A percentile compares a stretch with the other conserved stretches of the same genome.
These are phyloP conservation scores for Podospora pseudoanserina DNA, from an alignment of 495 filamentous ascomycete genomes.

Conservation along the genomic window DNA sequence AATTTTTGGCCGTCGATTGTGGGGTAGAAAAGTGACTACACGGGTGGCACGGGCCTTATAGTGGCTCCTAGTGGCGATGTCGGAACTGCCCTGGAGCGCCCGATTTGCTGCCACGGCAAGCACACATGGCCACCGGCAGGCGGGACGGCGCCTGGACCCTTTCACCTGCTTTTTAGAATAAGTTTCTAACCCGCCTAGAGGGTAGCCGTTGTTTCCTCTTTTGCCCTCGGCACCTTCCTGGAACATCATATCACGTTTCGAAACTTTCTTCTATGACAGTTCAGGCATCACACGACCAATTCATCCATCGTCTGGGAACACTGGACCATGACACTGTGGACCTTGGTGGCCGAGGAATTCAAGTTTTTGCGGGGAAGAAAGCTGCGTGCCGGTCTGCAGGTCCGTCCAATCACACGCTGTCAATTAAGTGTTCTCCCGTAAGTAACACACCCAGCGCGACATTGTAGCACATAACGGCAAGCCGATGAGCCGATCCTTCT, in stretches of 20 bases:
- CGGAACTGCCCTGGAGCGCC: slow-evolving; percentile 15
- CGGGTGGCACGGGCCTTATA: slow-evolving; percentile 21
- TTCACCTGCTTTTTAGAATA: neutral
- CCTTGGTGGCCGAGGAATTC: slow-evolving; percentile 8
- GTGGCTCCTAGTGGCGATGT: slow-evolving; percentile 29
- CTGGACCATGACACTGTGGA: slow-evolving; percentile 2
- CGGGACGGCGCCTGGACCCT: neutral
- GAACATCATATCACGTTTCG: neutral
- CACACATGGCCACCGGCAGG: slow-evolving; percentile 4
- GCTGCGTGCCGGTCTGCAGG: slow-evolving; percentile 3
- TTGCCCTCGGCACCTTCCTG: neutral
- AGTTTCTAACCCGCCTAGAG: no score
- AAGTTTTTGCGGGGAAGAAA: slow-evolving; percentile 17
- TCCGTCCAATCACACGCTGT: slow-evolving; percentile 6
- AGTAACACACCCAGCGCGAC: neutral
- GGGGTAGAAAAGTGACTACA: slow-evolving; percentile 25
- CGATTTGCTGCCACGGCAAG: slow-evolving; percentile 1
- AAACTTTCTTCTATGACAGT: neutral
- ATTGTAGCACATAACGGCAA: neutral
- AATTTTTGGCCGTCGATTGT: slow-evolving; percentile 29
- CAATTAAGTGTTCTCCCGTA: neutral
- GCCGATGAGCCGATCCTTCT: slow-evolving; percentile 1
- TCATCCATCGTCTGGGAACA: neutral
- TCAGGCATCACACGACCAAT: slow-evolving; percentile 11
- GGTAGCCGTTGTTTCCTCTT: neutral